These are phyloP conservation scores for Paraphaeosphaeria minitans DNA, from an alignment of 2,329 filamentous ascomycete species.

Conservation along the genomic window DNA sequence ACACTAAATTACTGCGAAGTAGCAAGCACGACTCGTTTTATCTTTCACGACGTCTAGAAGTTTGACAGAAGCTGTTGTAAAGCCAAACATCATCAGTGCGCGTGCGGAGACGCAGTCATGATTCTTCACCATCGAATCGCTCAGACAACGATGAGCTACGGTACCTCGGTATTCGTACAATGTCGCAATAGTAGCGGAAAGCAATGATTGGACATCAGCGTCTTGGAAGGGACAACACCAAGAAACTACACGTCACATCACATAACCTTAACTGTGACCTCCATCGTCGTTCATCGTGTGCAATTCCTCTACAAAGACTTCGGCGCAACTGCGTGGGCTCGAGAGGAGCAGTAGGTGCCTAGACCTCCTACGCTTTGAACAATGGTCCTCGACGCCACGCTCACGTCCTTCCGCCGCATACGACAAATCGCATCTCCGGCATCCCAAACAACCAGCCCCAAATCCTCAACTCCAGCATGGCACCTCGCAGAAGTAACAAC, in stretches of 20 bases:
- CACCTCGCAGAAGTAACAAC: slow-evolving; percentile 23
- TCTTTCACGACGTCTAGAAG: no score
- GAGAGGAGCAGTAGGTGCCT: no score
- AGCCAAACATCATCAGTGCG: no score
- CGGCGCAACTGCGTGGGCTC: no score
- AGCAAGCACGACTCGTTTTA: no score
- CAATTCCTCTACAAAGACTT: no score
- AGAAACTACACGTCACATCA: background rate
- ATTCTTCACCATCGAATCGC: no score
- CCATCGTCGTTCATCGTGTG: background rate
- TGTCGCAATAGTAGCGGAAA: background rate
- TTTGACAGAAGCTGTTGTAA: no score
- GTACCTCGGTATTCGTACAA: no score
- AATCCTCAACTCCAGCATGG: background rate
- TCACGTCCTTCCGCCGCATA: background rate
- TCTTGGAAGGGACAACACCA: background rate
- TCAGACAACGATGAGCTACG: no score
- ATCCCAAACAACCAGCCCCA: background rate
- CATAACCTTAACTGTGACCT: background rate
- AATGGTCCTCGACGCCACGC: background rate
- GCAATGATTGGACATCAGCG: background rate
- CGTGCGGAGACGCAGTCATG: no score
- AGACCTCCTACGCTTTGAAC: background rate
- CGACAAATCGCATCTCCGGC: background rate
- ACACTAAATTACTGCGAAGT: no score